A percentile compares a stretch with the other conserved stretches of the same genome.
Evolutionary conservation across 371 early-diverging fungal genomes (phyloP).

Genomic region (Coemansia sp.): DNA sequence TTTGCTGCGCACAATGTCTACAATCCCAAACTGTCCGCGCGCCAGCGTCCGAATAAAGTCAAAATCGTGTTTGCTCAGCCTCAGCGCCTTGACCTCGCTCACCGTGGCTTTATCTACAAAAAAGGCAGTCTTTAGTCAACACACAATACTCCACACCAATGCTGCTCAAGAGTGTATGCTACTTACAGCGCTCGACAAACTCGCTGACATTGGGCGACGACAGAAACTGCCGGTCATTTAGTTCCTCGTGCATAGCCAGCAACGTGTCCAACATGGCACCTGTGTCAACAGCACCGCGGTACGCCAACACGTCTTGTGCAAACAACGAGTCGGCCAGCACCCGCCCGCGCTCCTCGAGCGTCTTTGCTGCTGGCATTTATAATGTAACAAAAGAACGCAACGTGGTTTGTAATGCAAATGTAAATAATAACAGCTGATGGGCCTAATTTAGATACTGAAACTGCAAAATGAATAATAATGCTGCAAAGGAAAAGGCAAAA

Average conservation of each 20-base stretch:
- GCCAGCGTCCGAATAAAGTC: slow-evolving; percentile 83
- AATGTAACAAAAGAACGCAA: not conserved
- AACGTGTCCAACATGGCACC: slow-evolving; percentile 38
- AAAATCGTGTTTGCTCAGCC: slow-evolving; percentile 82
- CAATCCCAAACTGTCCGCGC: slow-evolving; percentile 90
- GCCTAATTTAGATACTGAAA: not conserved
- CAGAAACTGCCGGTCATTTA: slow-evolving; percentile 36
- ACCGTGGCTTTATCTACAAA: slow-evolving; percentile 63
- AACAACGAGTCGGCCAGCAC: slow-evolving; percentile 26
- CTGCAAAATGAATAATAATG: slow-evolving; percentile 1
- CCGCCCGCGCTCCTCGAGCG: slow-evolving; percentile 38
- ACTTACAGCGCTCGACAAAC: slow-evolving; percentile 43
- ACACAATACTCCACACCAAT: no score
- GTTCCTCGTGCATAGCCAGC: slow-evolving; percentile 40
- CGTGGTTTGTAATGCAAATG: not conserved
- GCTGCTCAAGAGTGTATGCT: not conserved
- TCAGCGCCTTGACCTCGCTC: slow-evolving; percentile 56
- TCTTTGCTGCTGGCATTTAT: slow-evolving; percentile 10
- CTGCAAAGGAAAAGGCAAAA: not conserved
- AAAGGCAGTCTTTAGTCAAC: not conserved
- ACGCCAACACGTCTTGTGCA: slow-evolving; percentile 35
- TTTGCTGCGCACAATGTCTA: slow-evolving; percentile 73
- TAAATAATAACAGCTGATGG: slow-evolving; percentile 1
- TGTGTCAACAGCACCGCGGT: slow-evolving; percentile 43
- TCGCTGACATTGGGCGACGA: slow-evolving; percentile 37